Conservation (phyloP, 345 rosid genomes). For the Clarkia xantiana region DNA sequence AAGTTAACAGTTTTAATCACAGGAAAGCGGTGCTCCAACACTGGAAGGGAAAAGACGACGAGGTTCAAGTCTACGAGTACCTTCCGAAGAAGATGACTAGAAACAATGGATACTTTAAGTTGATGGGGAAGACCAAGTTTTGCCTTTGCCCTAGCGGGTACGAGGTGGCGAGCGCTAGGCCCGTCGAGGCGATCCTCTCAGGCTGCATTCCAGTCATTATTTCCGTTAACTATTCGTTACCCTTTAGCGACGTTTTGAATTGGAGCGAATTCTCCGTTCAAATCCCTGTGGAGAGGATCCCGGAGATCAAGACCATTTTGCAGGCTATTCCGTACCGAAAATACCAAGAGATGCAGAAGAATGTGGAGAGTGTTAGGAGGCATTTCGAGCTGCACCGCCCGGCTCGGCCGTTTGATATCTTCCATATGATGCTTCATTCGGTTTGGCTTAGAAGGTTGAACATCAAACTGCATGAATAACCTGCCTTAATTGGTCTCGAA, state of each 20-base stretch:
- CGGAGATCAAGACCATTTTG: slow-evolving; percentile 54
- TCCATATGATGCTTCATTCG: slow-evolving; percentile 90
- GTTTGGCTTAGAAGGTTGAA: slow-evolving; percentile 78
- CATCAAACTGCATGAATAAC: too few relatives aligned
- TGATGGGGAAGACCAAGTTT: slow-evolving; percentile 67
- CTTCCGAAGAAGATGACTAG: slow-evolving; percentile 59
- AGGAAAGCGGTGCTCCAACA: slow-evolving; percentile 49
- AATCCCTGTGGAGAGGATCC: slow-evolving; percentile 48
- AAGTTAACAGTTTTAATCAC: too few relatives aligned
- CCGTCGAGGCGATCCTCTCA: slow-evolving; percentile 71
- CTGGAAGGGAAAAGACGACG: slow-evolving; percentile 72
- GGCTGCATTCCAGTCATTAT: too few relatives aligned
- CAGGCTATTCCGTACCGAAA: slow-evolving; percentile 47
- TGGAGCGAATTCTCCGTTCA: slow-evolving; percentile 37
- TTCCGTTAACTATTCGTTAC: too few relatives aligned
- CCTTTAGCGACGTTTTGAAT: too few relatives aligned
- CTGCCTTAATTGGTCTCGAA: too few relatives aligned
- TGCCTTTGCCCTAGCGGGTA: slow-evolving; percentile 92
- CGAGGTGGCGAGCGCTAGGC: slow-evolving; percentile 81
- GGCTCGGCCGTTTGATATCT: slow-evolving; percentile 66
- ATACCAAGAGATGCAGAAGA: slow-evolving; percentile 66
- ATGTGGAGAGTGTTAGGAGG: slow-evolving; percentile 44
- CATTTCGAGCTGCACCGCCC: slow-evolving; percentile 75
- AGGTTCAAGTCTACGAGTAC: slow-evolving; percentile 48
- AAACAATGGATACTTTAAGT: slow-evolving; percentile 25